A percentile compares a stretch with the other conserved stretches of the same genome.
phyloP scores from a whole-genome alignment of 768 basidiomycete genomes.

The Cyclocybe aegerita region DNA sequence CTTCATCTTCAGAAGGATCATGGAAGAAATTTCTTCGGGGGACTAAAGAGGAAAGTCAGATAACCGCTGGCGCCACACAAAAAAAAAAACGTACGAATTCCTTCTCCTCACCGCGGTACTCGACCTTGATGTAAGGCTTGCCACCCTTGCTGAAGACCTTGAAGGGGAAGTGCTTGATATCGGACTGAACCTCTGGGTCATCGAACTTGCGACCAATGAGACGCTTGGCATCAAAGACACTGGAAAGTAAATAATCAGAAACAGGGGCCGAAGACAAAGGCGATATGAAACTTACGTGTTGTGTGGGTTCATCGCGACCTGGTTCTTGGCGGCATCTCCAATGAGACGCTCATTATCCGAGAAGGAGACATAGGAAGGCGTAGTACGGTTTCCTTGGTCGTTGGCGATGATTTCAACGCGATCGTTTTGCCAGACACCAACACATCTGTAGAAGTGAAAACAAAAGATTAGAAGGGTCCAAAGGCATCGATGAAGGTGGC shows the following conservation, averaged over 20 bases:
- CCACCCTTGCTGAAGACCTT: slow-evolving; percentile 81
- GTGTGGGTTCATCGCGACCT: slow-evolving; percentile 97
- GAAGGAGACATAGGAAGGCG: slow-evolving; percentile 95
- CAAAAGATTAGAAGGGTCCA: slow-evolving; percentile 10
- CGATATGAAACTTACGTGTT: slow-evolving; percentile 58
- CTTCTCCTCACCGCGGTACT: slow-evolving; percentile 93
- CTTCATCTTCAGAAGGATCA: slow-evolving; percentile 98
- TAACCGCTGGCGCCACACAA: not conserved
- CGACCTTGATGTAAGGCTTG: slow-evolving; percentile 86
- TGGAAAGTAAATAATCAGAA: slow-evolving; percentile 25
- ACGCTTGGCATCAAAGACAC: slow-evolving; percentile 98
- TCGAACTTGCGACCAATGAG: slow-evolving; percentile 92
- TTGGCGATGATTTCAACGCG: slow-evolving; percentile 98
- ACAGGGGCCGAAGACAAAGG: slow-evolving; percentile 3
- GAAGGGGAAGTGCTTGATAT: slow-evolving; percentile 94
- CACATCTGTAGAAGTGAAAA: slow-evolving; percentile 61
- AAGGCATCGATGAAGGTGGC: not conserved
- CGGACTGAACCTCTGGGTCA: slow-evolving; percentile 81
- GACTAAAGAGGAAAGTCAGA: slow-evolving; percentile 49
- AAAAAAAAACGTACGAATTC: slow-evolving; percentile 69
- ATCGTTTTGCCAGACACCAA: slow-evolving; percentile 99
- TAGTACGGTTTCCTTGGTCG: slow-evolving; percentile 93
- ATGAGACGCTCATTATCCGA: slow-evolving; percentile 95
- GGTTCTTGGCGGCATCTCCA: slow-evolving; percentile 99
- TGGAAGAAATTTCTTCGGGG: slow-evolving; percentile 97